Conservation (phyloP, 225 moss, liverwort and hornwort genomes). For the Bryum argenteum region DNA sequence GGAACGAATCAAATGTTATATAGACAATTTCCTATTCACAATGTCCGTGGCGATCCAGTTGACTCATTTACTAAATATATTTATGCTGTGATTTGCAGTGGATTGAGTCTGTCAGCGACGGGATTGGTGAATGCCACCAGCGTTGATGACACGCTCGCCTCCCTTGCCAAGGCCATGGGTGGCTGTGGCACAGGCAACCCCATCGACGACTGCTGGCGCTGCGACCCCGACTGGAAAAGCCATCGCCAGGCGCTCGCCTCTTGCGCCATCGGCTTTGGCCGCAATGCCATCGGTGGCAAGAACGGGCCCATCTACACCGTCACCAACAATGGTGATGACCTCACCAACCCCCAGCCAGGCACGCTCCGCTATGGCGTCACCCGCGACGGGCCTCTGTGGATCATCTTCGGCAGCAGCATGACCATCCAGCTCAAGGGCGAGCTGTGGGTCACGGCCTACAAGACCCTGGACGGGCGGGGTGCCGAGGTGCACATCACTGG, state of each 20-base stretch:
- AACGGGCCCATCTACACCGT: slow-evolving; percentile 52
- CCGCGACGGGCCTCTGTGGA: slow-evolving; percentile 55
- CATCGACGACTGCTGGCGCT: slow-evolving; percentile 63
- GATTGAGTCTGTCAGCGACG: slow-evolving; percentile 21
- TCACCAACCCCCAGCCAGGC: slow-evolving; percentile 36
- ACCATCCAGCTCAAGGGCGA: slow-evolving; percentile 44
- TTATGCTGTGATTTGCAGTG: slow-evolving; percentile 15
- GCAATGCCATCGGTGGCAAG: slow-evolving; percentile 53
- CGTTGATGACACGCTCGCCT: slow-evolving; percentile 24
- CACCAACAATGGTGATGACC: slow-evolving; percentile 37
- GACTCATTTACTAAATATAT: not conserved
- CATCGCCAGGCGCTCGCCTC: slow-evolving; percentile 49
- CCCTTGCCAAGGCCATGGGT: slow-evolving; percentile 41
- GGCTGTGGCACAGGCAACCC: slow-evolving; percentile 51
- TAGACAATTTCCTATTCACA: not conserved
- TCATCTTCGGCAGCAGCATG: slow-evolving; percentile 52
- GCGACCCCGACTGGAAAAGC: slow-evolving; percentile 47
- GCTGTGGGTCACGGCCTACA: slow-evolving; percentile 41
- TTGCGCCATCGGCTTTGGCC: slow-evolving; percentile 51
- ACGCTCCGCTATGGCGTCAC: slow-evolving; percentile 55
- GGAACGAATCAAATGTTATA: not conserved
- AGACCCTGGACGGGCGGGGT: slow-evolving; percentile 56
- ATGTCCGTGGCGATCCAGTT: too few species aligned
- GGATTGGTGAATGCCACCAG: slow-evolving; percentile 19
- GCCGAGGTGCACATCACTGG: slow-evolving; percentile 50